Evolutionary conservation across 2,329 filamentous ascomycete species (phyloP), one percentile per base, ranked within the genome.

Genomic region (Ramularia endophylla): DNA sequence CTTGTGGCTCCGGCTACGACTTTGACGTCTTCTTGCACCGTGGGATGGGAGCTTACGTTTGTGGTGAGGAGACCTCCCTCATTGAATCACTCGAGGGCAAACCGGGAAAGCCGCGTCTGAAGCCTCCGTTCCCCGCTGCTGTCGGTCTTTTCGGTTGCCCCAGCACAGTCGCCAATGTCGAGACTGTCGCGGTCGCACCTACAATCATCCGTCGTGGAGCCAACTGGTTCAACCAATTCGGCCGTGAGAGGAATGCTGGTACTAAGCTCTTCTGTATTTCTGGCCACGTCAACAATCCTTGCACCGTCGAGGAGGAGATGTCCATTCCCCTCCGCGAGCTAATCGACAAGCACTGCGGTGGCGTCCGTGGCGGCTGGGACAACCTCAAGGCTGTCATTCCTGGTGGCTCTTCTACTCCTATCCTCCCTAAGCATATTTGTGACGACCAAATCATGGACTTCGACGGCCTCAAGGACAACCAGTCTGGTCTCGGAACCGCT

Each of bases 241-340:
- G 92, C 39, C 88, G 92, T 56, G 90, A 97, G 73, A 83, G 92
- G 54, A 98, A 98, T 72, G 78, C 87, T 58, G 92, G 92, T 59
- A 98, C 92, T 52, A 98, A 98, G 76, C 84, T 98, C 30, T 98
- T 85, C 75, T 95, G 89, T 68, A 97, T 98, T 65, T 97, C 90
- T 40, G 92, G 92, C 19, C 87, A 97, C 67, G 92, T 98, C 72
- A 98, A 98, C 78, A 94, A 97, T 74, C 92, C 92, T 40, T 87
- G 80, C 67, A 97, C 92, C 1, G 92, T 98, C 47, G 92, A 98
- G 69, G 92, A 98, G 72, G 92, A 98, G 72, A 98, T 98, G 92
- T 94, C 87, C 38, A 98, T 98, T 55, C 85, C 92, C 31, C 80
- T 98, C 46, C 83, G 86, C 32, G 92, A 98, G 69, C 80, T 98